phyloP scores from a whole-genome alignment of 306 rosid species.

The Gillenia trifoliata region DNA sequence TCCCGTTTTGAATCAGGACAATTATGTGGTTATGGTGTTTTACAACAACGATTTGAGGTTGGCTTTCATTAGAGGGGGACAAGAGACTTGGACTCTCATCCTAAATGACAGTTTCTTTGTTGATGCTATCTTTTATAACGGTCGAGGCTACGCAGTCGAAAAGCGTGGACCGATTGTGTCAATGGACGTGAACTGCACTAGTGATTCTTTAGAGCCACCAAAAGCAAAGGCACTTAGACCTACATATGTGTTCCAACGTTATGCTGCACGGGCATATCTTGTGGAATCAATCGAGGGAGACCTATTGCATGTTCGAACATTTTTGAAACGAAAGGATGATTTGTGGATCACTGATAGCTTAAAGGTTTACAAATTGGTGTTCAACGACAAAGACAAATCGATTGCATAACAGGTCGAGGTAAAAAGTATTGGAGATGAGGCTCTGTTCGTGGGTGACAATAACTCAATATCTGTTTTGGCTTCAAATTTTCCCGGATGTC shows the following conservation, averaged over 20 bases:
- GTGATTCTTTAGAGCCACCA: no score
- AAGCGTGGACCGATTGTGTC: background rate
- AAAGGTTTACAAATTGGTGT: background rate
- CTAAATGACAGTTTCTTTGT: background rate
- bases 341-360: background rate
- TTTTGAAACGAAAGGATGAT: no score
- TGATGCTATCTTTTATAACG: background rate
- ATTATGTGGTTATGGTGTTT: background rate
- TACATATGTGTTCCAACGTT: no score
- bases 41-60: background rate
- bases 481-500: background rate
- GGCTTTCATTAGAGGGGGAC: background rate
- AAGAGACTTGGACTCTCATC: background rate
- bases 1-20: background rate
- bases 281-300: constrained; percentile 1
- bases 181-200: background rate
- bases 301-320: background rate
- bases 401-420: background rate
- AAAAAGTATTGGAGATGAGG: background rate
- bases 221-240: no score
- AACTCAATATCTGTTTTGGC: background rate
- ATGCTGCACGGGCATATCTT: background rate
- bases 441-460: background rate
- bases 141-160: background rate
- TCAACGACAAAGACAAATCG: background rate